Evolutionary conservation across 208 protist genomes (phyloP), one percentile per base, ranked within the genome.

Genomic region (Leishmania braziliensis): DNA sequence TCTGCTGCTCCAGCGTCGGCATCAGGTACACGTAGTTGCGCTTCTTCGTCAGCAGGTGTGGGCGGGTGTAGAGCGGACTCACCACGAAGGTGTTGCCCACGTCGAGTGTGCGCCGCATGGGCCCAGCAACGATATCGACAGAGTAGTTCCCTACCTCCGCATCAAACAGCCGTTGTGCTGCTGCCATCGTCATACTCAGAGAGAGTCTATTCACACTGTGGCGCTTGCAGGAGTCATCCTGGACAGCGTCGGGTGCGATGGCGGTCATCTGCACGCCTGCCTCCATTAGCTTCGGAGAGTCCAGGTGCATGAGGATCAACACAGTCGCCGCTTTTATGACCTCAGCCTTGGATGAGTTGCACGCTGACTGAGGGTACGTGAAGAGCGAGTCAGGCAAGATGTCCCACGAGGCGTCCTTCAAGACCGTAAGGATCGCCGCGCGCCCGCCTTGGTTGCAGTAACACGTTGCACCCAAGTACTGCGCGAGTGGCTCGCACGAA

Each of bases 371-470:
- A 26, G 78, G 36, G 70, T 77, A 81, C 36, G 16, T 51, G 39
- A 76, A 75, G n/a, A 6, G 6, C 23, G 58, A 65, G 70, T 60
- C 29, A 5, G 39, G 16, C 53, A 81, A 20, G 23, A 33, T 46
- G 2, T 23, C 43, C 78, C 78, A 81, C 23, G 71, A 10, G 2
- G 26, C 10, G 12, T 51, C 36, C 73, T 23, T 5, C 39, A 77
- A 46, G 50, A 23, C 48, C 1, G 89, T 77, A 26, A 85, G 29
- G 29, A 73, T 33, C 36, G 70, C 10, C 0, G 72, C 53, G 68
- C 74, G 80, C 3, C 75, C 75, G 70, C 75, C 79, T 70, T 77
- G 62, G 66, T 87, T 95, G 83, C 90, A 95, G 36, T 72, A 5
- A 79, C 79, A 90, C 26, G 87, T 79, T 16, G 83, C 88, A 23